phyloP scores from a whole-genome alignment of 306 rosid genomes.

The Pyrus communis region DNA sequence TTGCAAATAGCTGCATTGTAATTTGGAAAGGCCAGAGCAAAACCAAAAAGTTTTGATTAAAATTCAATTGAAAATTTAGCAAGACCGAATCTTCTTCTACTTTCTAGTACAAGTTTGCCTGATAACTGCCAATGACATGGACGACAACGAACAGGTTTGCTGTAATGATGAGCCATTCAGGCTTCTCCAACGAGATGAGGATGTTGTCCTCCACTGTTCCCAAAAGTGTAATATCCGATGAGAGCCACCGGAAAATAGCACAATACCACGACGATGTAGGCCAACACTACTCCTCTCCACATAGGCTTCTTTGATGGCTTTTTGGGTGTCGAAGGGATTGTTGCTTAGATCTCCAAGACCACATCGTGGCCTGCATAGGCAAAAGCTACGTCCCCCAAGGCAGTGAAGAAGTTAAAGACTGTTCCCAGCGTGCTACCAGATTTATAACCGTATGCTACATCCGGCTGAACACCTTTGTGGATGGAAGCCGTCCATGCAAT shows the following conservation, averaged over 20 bases:
- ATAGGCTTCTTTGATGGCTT: slow-evolving; percentile 71
- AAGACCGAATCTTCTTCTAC: neutral
- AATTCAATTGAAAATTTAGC: neutral
- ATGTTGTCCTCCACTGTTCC: slow-evolving; percentile 52
- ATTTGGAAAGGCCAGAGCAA: slow-evolving; percentile 16
- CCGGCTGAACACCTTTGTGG: slow-evolving; percentile 41
- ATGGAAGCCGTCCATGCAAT: slow-evolving; percentile 58
- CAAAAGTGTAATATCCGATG: slow-evolving; percentile 46
- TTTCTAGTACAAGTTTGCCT: slow-evolving; percentile 23
- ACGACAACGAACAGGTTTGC: slow-evolving; percentile 73
- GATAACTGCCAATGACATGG: slow-evolving; percentile 80
- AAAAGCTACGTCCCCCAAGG: slow-evolving; percentile 58
- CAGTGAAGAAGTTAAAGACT: slow-evolving; percentile 42
- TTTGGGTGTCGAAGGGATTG: slow-evolving; percentile 63
- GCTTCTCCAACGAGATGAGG: slow-evolving; percentile 45
- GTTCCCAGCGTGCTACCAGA: slow-evolving; percentile 24
- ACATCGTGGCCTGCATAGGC: slow-evolving; percentile 75
- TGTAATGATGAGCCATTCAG: slow-evolving; percentile 58
- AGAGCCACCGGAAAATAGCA: slow-evolving; percentile 72
- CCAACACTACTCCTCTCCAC: slow-evolving; percentile 70
- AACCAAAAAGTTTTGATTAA: neutral
- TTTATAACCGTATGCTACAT: slow-evolving; percentile 34
- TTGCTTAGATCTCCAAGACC: slow-evolving; percentile 69
- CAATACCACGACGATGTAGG: slow-evolving; percentile 55
- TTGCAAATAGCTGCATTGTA: slow-evolving; percentile 49